Base-by-base conservation (phyloP, 345 rosid genomes). In the Arabis hirsuta region DNA sequence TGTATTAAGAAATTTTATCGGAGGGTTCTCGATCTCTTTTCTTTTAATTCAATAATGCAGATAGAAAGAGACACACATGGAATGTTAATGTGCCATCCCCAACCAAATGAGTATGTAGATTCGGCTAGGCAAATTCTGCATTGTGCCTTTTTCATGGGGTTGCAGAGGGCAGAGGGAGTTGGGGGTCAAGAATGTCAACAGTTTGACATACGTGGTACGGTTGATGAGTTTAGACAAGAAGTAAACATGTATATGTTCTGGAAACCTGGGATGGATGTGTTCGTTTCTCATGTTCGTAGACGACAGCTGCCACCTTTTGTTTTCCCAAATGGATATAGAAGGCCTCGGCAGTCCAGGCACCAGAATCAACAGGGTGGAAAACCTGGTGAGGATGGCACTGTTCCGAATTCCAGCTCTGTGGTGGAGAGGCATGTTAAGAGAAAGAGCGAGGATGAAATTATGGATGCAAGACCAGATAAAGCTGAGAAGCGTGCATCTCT, bases 191-290 rank as follows among this genome's bases (percentile, higher is more conserved):
- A 89, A 55, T 82, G 88, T 74, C 91, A 89, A 56, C 91, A 85
- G 72, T 89, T 89, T 79, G 95, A 89, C 80, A 85, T 89, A 70
- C 84, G 91, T 11, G 80, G 79, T 50, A 85, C 91, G 1, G 90
- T 89, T 8, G 88, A 86, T 22, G 85, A 85, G 79, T 86, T 89
- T 68, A 83, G 84, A 72, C 85, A 82, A 67, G 88, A 79, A 41
- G 80, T 89, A 63, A 76, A 67, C 71, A 80, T 77, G 87, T 84
- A 85, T 71, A 43, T 73, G 83, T 82, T 81, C 62, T 82, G 90
- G 95, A 89, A 89, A 71, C 91, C 87, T 26, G 90, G 95, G 74
- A 89, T 86, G 95, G 87, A 85, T 51, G 78, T 86, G 48, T 80
- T 36, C 62, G 88, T 89, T 76, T 85, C 87, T 73, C 95, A 89